phyloP scores from a whole-genome alignment of 2,329 filamentous ascomycete species.

The Nemania serpens region DNA sequence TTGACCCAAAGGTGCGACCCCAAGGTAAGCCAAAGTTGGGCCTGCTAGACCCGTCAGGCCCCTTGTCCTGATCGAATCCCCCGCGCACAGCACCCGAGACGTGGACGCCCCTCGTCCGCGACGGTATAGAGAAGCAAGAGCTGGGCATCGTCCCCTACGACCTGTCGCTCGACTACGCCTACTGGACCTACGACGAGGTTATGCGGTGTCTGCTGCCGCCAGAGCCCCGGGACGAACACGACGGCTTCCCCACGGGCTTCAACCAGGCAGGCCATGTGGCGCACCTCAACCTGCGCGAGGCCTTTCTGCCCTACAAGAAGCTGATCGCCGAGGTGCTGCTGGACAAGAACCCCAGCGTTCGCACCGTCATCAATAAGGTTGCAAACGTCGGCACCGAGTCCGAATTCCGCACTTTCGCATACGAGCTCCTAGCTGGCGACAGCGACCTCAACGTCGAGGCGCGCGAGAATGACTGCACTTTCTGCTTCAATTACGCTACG shows the following conservation, averaged over 20 bases:
- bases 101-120: constrained; percentile 72
- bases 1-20: constrained; percentile 60
- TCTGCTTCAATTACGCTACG: constrained; percentile 90
- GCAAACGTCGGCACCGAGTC: constrained; percentile 85
- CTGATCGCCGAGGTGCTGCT: constrained; percentile 80
- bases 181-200: constrained; percentile 65
- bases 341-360: constrained; percentile 83
- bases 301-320: constrained; percentile 83
- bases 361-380: constrained; percentile 94
- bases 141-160: constrained; percentile 76
- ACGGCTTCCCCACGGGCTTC: constrained; percentile 81
- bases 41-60: not conserved
- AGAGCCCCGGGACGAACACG: constrained; percentile 71
- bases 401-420: constrained; percentile 88
- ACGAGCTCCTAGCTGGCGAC: constrained; percentile 82
- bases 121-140: constrained; percentile 70
- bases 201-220: constrained; percentile 81
- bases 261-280: constrained; percentile 89
- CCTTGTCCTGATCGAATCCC: constrained; percentile 15
- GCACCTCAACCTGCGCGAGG: constrained; percentile 85
- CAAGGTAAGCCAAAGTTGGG: constrained; percentile 46
- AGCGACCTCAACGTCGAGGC: constrained; percentile 84
- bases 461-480: constrained; percentile 81
- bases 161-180: constrained; percentile 71
- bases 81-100: constrained; percentile 66